Conservation (phyloP, 768 basidiomycete genomes). For the Lactifluus piperatus region DNA sequence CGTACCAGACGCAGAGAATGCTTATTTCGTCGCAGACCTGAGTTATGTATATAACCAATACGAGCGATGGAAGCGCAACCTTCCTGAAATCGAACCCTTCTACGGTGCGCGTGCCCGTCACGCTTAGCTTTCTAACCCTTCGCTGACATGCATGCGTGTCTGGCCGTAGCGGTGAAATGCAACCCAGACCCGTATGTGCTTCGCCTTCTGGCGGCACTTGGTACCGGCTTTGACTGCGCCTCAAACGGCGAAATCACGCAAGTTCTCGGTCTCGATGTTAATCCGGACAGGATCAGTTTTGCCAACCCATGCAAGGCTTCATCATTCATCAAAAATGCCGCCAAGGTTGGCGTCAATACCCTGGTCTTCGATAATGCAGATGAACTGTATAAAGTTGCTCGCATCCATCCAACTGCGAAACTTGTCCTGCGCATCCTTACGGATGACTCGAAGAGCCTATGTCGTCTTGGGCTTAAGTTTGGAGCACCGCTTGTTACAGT, state of each 20-base stretch:
- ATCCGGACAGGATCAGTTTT: slow-evolving; percentile 82
- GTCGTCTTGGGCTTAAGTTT: slow-evolving; percentile 91
- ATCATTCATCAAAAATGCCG: slow-evolving; percentile 85
- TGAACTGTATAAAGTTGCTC: slow-evolving; percentile 88
- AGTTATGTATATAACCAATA: slow-evolving; percentile 81
- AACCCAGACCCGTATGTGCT: slow-evolving; percentile 96
- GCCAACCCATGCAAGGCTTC: slow-evolving; percentile 98
- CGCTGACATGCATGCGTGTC: slow-evolving; percentile 53
- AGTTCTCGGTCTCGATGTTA: slow-evolving; percentile 65
- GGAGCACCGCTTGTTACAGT: slow-evolving; percentile 84
- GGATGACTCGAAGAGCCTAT: slow-evolving; percentile 94
- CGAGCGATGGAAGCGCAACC: slow-evolving; percentile 64
- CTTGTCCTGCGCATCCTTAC: slow-evolving; percentile 91
- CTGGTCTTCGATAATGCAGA: slow-evolving; percentile 99
- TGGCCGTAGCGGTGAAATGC: slow-evolving; percentile 78
- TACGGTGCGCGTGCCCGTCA: slow-evolving; percentile 56
- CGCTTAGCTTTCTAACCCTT: slow-evolving; percentile 22
- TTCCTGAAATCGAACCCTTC: slow-evolving; percentile 87
- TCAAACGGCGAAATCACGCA: slow-evolving; percentile 87
- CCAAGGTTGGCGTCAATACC: slow-evolving; percentile 68
- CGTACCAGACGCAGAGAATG: slow-evolving; percentile 75
- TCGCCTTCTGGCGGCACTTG: slow-evolving; percentile 81
- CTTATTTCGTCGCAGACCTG: slow-evolving; percentile 95
- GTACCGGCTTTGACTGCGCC: slow-evolving; percentile 95
- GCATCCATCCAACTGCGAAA: slow-evolving; percentile 70